phyloP scores from a whole-genome alignment of 2,329 filamentous ascomycete species.

The Botrytis squamosa region DNA sequence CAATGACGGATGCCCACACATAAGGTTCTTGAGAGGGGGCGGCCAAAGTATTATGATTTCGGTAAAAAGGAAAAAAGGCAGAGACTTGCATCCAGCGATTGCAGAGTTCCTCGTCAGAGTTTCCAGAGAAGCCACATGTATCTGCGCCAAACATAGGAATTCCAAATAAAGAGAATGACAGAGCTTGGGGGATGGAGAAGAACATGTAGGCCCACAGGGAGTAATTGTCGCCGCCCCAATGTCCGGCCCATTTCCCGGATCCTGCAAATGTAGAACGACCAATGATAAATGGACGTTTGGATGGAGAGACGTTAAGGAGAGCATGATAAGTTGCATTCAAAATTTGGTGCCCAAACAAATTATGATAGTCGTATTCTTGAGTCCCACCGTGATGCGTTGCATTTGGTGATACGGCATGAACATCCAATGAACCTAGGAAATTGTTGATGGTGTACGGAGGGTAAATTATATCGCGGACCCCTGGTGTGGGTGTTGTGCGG shows the following conservation, averaged over 20 bases:
- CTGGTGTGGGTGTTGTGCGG: slow-evolving; percentile 60
- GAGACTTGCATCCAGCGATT: slow-evolving; percentile 71
- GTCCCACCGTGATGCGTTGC: slow-evolving; percentile 73
- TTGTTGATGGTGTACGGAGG: slow-evolving; percentile 78
- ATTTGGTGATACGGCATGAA: slow-evolving; percentile 73
- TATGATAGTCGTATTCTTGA: slow-evolving; percentile 81
- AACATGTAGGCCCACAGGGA: slow-evolving; percentile 72
- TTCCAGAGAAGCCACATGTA: slow-evolving; percentile 68
- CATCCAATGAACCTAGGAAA: slow-evolving; percentile 68
- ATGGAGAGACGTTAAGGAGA: slow-evolving; percentile 43
- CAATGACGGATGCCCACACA: slow-evolving; percentile 63
- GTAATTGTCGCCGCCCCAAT: slow-evolving; percentile 79
- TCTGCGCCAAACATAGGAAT: slow-evolving; percentile 76
- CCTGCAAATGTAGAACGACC: slow-evolving; percentile 79
- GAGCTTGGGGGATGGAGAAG: slow-evolving; percentile 73
- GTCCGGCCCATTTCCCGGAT: slow-evolving; percentile 71
- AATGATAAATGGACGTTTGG: slow-evolving; percentile 79
- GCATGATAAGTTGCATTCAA: slow-evolving; percentile 68
- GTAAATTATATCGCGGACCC: slow-evolving; percentile 65
- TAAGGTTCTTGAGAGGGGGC: slow-evolving; percentile 69
- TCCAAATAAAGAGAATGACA: slow-evolving; percentile 72
- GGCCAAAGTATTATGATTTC: slow-evolving; percentile 68
- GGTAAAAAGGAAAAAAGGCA: slow-evolving; percentile 76
- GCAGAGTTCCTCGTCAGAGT: slow-evolving; percentile 68
- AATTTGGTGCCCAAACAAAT: slow-evolving; percentile 72